Evolutionary conservation across 140 eudicot species (phyloP).

Genomic region (Stevia rebaudiana): DNA sequence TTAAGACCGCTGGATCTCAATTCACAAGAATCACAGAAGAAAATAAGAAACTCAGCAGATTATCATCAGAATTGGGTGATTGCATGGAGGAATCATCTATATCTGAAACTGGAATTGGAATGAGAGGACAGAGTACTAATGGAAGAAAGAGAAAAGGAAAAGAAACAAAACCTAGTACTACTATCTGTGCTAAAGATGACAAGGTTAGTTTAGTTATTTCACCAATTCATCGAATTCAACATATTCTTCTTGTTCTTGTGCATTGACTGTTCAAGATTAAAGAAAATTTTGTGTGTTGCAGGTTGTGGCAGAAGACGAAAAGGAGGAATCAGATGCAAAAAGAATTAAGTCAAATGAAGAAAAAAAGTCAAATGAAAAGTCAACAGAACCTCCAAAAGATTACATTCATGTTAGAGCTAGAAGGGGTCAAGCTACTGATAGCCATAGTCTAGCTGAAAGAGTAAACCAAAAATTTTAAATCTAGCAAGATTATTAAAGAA

Average conservation of each 20-base stretch:
- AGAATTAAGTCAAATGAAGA: conserved; percentile 57
- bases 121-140: conserved; percentile 30
- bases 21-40: conserved; percentile 30
- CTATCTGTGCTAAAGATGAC: conserved; percentile 34
- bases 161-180: conserved; percentile 37
- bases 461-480: conserved; percentile 30
- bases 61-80: conserved; percentile 42
- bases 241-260: neutral
- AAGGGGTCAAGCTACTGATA: conserved; percentile 90
- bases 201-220: conserved; percentile 44
- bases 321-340: conserved; percentile 58
- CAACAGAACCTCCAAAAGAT: conserved; percentile 67
- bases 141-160: conserved; percentile 74
- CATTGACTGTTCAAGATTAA: conserved; percentile 1
- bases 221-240: neutral
- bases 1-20: conserved; percentile 37
- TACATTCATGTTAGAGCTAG: conserved; percentile 88
- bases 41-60: conserved; percentile 25
- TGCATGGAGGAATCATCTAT: conserved; percentile 73
- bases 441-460: conserved; percentile 89
- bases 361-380: conserved; percentile 35
- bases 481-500: conserved; percentile 1
- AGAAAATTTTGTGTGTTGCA: conserved; percentile 25
- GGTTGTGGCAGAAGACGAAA: conserved; percentile 46
- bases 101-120: conserved; percentile 41